Base-by-base conservation (phyloP, 345 rosid genomes). In the Crucihimalaya himalaica region DNA sequence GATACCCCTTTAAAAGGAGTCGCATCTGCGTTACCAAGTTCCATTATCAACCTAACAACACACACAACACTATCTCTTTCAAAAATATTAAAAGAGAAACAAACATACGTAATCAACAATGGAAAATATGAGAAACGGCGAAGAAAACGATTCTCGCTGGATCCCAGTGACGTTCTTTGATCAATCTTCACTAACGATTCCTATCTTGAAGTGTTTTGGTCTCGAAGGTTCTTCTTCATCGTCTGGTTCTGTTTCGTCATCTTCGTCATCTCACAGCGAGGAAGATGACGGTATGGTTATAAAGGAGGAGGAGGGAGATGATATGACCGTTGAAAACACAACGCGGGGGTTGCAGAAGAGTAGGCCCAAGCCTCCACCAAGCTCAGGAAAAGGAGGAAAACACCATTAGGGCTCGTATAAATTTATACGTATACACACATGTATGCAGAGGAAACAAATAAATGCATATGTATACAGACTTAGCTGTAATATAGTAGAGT, bases 1-100 rank as follows among this genome's bases (percentile, higher is more conserved):
- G 67, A 39, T 28, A 11, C 11, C 20, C n/a, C 43, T 69, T 16
- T 68, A 75, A 59, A 75, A 59, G 27, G 74, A 68, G 10, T 60
- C 29, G 16, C 48, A 51, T 40, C 0, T 67, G 29, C 13, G 46
- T 59, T 74, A 74, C 54, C 0, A 52, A 75, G 70, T 62, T 75
- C 51, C 75, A 76, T 63, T 75, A 69, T 37, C 75, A 76, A 76
- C 75, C 57, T 61, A 51, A 51, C 64, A 16, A 56, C 29, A 59
- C 54, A 63, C 39, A 74, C 50, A 20, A 25, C 1, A 35, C 43
- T 43, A 14, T 50, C 58, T 65, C 77, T 55, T 42, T 15, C 0
- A 19, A 48, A 37, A 45, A 45, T 0, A 31, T 39, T 2, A 5
- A 73, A 39, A 59, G 2, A 66, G 1, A 53, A 10, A 35, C 6